These are phyloP conservation scores for Zygnema circumcarinatum DNA, from an alignment of 139 green algal species.

Conservation along the genomic window DNA sequence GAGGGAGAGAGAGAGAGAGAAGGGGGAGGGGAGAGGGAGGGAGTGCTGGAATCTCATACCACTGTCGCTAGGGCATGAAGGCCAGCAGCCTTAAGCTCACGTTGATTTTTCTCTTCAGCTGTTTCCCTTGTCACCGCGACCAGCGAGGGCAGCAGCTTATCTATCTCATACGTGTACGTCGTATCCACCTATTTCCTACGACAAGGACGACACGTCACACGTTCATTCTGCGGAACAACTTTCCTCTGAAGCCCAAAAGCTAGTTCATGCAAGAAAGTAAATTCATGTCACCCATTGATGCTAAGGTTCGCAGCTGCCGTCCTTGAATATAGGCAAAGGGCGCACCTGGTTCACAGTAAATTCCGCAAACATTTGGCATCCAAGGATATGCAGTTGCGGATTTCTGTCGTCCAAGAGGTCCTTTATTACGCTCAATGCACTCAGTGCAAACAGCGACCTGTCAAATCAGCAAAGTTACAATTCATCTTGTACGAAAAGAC, in stretches of 20 bases:
- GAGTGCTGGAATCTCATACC: no score
- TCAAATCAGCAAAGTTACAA: conserved; percentile 7
- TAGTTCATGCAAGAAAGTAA: no score
- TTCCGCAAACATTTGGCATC: conserved; percentile 29
- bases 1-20: no score
- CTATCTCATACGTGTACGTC: conserved; percentile 13
- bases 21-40: no score
- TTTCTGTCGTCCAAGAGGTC: conserved; percentile 28
- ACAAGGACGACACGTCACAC: conserved; percentile 4
- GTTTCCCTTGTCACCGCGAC: conserved; percentile 29
- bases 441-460: conserved; percentile 43
- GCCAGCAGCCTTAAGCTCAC: background rate
- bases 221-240: background rate
- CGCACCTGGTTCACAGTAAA: conserved; percentile 40
- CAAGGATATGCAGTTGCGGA: conserved; percentile 25
- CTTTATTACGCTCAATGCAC: conserved; percentile 34
- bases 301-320: no score
- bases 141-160: conserved; percentile 22
- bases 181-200: conserved; percentile 4
- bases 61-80: no score
- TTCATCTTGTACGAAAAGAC: background rate
- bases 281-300: no score
- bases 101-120: background rate
- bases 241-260: no score
- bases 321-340: conserved; percentile 3